Base-by-base conservation (phyloP, 2,329 filamentous ascomycete genomes). In the Cryphonectria nitschkei region DNA sequence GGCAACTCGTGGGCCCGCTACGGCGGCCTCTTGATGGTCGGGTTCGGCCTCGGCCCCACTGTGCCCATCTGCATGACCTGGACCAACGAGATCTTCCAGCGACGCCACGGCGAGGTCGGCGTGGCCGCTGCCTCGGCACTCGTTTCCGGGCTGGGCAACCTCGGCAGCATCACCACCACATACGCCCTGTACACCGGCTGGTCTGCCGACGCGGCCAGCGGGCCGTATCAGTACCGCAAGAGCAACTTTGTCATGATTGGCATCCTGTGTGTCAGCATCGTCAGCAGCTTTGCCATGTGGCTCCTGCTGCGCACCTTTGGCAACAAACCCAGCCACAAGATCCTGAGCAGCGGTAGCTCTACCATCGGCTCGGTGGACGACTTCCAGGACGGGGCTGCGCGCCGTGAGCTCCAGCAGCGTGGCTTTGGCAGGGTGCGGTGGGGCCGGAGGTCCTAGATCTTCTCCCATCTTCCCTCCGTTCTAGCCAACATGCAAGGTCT, bases 31-130 rank as follows among this genome's bases (percentile, higher is more conserved):
- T 83, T 97, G 66, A 91, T 97, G 82, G 92, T 97, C 50, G 94
- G 94, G 5, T 97, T 97, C 71, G 94, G 94, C 0, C 89, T 97
- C 1, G 94, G 94, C 1, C 94, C 94, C 3, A 97, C 94, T 0
- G 94, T 97, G 0, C 94, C 94, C 14, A 95, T 95, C 77, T 95
- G 93, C 80, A 97, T 97, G 94, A 92, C 94, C 50, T 97, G 94
- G 94, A 94, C 93, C 43, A 93, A 90, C 73, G 93, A 97, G 81
- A 92, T 97, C 77, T 97, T 97, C 84, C 94, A 97, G 82, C 88
- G 88, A 43, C 91, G 94, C 16, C 94, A 97, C 77, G 93, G 94
- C 63, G 94, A 97, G 80, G 93, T 97, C 32, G 94, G 94, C 69
- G 94, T 97, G 8, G 94, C 94, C 4, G 92, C 94, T 19, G 94